Evolutionary conservation across 805 yeast species (phyloP).

Genomic region (Candida oleophila): DNA sequence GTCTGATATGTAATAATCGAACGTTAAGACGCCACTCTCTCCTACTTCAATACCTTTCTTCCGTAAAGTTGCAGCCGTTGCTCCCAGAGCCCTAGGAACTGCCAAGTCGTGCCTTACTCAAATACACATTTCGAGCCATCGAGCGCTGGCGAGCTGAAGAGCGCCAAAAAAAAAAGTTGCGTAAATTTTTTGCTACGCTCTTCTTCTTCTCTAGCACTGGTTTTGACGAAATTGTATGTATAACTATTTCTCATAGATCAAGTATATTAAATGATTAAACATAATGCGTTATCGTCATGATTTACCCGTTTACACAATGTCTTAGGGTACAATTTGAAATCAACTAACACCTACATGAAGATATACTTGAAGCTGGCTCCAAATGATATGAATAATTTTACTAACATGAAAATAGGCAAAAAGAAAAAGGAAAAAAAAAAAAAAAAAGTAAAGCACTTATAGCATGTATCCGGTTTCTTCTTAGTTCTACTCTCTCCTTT

Average conservation of each 20-base stretch:
- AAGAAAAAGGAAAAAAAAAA: no score
- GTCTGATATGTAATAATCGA: no score
- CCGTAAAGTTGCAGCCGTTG: no score
- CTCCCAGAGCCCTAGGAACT: not conserved
- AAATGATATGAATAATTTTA: not conserved
- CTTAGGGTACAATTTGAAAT: conserved; percentile 39
- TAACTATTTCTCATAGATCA: not conserved
- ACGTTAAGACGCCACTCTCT: no score
- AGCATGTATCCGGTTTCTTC: no score
- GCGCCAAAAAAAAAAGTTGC: not conserved
- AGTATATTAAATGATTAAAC: conserved; percentile 21
- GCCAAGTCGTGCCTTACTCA: not conserved
- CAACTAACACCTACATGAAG: conserved; percentile 47
- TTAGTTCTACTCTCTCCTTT: no score
- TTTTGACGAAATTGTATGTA: conserved; percentile 3
- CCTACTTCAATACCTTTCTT: no score
- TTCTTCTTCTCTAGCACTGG: not conserved
- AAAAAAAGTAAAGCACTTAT: no score
- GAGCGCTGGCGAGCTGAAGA: not conserved
- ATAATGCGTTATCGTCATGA: conserved; percentile 52
- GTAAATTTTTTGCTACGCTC: not conserved
- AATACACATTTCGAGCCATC: no score
- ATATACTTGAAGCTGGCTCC: not conserved
- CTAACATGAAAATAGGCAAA: no score
- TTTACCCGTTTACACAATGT: conserved; percentile 32